phyloP scores from a whole-genome alignment of 306 rosid genomes.

The Betula pendula region DNA sequence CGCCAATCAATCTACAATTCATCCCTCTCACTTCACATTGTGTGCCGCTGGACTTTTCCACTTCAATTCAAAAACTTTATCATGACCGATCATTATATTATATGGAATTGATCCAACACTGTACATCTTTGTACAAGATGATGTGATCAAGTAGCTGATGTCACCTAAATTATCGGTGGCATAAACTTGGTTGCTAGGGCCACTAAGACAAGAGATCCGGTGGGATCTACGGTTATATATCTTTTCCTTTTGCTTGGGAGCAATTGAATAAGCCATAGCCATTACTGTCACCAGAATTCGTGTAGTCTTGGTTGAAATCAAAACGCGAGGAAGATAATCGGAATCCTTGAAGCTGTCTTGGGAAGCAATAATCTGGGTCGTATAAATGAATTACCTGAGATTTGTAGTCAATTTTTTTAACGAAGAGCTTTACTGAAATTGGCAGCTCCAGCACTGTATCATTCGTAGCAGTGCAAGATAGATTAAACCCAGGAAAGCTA shows the following conservation, averaged over 20 bases:
- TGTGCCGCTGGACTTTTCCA: background rate
- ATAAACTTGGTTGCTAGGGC: background rate
- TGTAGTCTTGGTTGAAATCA: background rate
- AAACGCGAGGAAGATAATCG: background rate
- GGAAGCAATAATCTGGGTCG: background rate
- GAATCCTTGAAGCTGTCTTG: background rate
- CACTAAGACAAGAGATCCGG: background rate
- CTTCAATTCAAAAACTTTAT: background rate
- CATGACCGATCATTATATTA: background rate
- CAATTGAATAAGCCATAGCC: background rate
- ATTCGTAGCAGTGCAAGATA: background rate
- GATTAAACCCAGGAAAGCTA: conserved; percentile 4
- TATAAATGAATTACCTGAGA: background rate
- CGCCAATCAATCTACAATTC: background rate
- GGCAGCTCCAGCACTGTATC: background rate
- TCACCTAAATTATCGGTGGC: background rate
- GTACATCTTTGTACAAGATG: background rate
- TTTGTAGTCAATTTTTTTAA: no score
- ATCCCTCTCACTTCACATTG: background rate
- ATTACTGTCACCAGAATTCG: background rate
- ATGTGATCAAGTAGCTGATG: background rate
- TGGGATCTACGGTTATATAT: no score
- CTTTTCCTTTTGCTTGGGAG: background rate
- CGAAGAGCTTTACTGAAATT: background rate
- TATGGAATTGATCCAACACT: background rate